Evolutionary conservation across 164 flowering plant species (phyloP).

Genomic region (Nymphaea thermarum): DNA sequence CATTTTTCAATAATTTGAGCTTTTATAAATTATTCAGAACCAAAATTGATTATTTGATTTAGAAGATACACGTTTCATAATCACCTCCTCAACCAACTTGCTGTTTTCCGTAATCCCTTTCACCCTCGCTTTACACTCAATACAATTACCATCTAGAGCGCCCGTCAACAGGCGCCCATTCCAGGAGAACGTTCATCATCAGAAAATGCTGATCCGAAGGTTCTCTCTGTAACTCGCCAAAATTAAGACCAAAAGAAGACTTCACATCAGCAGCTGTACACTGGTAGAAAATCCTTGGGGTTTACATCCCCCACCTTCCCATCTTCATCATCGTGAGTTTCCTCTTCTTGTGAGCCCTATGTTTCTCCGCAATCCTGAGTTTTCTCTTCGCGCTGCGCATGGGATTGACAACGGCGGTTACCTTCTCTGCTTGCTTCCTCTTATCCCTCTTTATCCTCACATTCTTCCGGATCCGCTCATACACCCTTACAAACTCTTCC

Average conservation of each 20-base stretch:
- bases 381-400: slow-evolving; percentile 78
- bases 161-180: too few species aligned
- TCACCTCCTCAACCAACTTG: too few species aligned
- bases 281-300: background rate
- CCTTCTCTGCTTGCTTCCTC: slow-evolving; percentile 59
- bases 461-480: slow-evolving; percentile 42
- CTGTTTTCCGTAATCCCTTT: too few species aligned
- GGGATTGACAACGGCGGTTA: slow-evolving; percentile 78
- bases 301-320: slow-evolving; percentile 29
- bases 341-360: slow-evolving; percentile 66
- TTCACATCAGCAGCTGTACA: background rate
- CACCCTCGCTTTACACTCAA: too few species aligned
- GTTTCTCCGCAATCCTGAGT: slow-evolving; percentile 48
- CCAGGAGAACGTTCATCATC: too few species aligned
- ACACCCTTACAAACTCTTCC: slow-evolving; percentile 36
- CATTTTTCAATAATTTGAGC: too few species aligned
- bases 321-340: slow-evolving; percentile 64
- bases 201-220: too few species aligned
- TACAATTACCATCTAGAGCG: too few species aligned
- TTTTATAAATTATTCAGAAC: too few species aligned
- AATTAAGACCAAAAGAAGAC: background rate
- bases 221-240: too few species aligned
- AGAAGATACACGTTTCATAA: too few species aligned
- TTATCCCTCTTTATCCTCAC: slow-evolving; percentile 65
- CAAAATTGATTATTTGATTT: too few species aligned